A percentile compares a stretch with the other conserved stretches of the same genome.
phyloP scores from a whole-genome alignment of 2,329 filamentous ascomycete species.

The Phoma sp. region DNA sequence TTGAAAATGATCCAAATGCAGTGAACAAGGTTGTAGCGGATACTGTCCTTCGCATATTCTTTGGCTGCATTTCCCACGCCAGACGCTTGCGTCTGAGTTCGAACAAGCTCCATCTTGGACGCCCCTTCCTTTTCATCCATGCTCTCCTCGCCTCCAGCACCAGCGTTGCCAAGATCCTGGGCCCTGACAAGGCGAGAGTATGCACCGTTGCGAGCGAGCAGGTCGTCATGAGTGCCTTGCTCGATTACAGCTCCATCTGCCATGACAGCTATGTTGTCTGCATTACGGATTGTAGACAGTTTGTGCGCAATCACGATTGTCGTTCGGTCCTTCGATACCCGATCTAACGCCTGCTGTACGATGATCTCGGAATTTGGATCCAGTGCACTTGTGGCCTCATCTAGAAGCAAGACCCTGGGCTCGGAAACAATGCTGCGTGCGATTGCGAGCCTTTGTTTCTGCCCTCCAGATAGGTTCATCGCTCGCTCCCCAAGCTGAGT shows the following conservation, averaged over 20 bases:
- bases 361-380: constrained; percentile 95
- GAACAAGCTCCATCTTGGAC: constrained; percentile 30
- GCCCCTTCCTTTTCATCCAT: constrained; percentile 24
- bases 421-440: constrained; percentile 87
- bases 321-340: constrained; percentile 82
- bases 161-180: constrained; percentile 54
- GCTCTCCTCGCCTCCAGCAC: constrained; percentile 31
- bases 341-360: constrained; percentile 90
- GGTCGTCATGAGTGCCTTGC: constrained; percentile 83
- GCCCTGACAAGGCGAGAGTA: constrained; percentile 75
- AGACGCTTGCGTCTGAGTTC: constrained; percentile 41
- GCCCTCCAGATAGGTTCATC: constrained; percentile 88
- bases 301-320: constrained; percentile 97
- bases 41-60: constrained; percentile 25
- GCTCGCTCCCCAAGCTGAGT: constrained; percentile 93
- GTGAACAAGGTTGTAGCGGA: constrained; percentile 40
- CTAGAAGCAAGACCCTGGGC: constrained; percentile 86
- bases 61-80: constrained; percentile 29
- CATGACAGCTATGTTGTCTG: constrained; percentile 96
- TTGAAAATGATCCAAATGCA: constrained; percentile 37
- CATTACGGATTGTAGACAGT: constrained; percentile 89
- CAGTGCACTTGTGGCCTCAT: constrained; percentile 84
- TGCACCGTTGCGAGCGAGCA: constrained; percentile 75
- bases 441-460: constrained; percentile 96
- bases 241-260: constrained; percentile 81